phyloP scores from a whole-genome alignment of 2,329 filamentous ascomycete genomes.

The Chaetomiaceae sp. region DNA sequence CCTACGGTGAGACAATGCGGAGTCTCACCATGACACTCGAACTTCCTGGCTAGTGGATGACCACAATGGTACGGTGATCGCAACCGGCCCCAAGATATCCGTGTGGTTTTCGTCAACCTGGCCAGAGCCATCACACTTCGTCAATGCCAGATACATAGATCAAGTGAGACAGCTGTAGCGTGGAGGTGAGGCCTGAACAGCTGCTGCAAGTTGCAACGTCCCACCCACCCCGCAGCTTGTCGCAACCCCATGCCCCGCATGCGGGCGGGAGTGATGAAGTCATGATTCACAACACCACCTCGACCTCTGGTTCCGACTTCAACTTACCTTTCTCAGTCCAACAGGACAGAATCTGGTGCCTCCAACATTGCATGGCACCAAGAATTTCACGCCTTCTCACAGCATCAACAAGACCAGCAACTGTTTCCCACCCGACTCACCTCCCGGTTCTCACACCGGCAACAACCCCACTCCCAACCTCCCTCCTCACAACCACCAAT shows the following conservation, averaged over 20 bases:
- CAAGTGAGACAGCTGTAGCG: background rate
- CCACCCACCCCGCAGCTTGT: background rate
- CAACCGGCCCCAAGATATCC: too few species aligned
- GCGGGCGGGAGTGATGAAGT: background rate
- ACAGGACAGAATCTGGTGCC: background rate
- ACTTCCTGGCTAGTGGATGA: too few species aligned
- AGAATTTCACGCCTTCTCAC: background rate
- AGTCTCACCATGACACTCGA: too few species aligned
- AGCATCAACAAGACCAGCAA: background rate
- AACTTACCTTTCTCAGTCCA: background rate
- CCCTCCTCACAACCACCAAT: background rate
- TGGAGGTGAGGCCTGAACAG: too few species aligned
- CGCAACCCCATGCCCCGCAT: background rate
- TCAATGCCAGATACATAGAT: too few species aligned
- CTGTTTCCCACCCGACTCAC: background rate
- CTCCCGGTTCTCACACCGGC: background rate
- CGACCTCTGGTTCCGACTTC: background rate
- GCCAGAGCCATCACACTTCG: too few species aligned
- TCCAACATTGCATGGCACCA: background rate
- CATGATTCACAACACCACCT: background rate
- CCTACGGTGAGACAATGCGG: too few species aligned
- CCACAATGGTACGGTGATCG: too few species aligned
- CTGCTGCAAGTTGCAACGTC: background rate
- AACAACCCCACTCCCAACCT: background rate
- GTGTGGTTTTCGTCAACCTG: too few species aligned